Evolutionary conservation across 2,329 filamentous ascomycete species (phyloP).

Genomic region (Colletotrichum coccodes): DNA sequence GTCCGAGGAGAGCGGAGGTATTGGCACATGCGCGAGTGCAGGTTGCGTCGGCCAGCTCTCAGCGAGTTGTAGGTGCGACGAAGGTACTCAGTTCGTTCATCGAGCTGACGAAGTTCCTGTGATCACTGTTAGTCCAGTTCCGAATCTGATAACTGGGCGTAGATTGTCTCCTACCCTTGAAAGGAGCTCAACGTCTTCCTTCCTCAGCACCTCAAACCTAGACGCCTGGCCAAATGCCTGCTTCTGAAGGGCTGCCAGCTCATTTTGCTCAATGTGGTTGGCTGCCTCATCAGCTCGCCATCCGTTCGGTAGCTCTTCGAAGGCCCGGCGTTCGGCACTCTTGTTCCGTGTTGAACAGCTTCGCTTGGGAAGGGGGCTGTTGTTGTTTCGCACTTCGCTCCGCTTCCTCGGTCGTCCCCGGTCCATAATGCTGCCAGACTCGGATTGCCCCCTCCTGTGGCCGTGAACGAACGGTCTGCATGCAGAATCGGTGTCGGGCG

Average conservation of each 20-base stretch:
- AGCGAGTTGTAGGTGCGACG: constrained; percentile 81
- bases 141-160: not conserved
- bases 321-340: constrained; percentile 65
- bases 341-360: constrained; percentile 45
- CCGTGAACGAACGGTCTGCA: constrained; percentile 39
- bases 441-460: constrained; percentile 66
- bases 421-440: constrained; percentile 69
- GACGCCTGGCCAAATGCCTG: constrained; percentile 72
- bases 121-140: constrained; percentile 1
- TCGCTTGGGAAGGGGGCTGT: constrained; percentile 48
- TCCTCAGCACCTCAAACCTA: constrained; percentile 71
- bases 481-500: constrained; percentile 45
- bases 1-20: constrained; percentile 78
- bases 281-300: constrained; percentile 63
- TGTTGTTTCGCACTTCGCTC: constrained; percentile 52
- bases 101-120: constrained; percentile 78
- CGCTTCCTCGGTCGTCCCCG: constrained; percentile 69
- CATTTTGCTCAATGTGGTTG: constrained; percentile 56
- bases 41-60: constrained; percentile 78
- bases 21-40: constrained; percentile 81
- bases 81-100: constrained; percentile 82
- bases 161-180: constrained; percentile 62
- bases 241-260: constrained; percentile 63
- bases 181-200: constrained; percentile 71
- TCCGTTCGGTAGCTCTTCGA: constrained; percentile 70